Base-by-base conservation (phyloP, 164 flowering plant genomes). In the Chimonanthus praecox region DNA sequence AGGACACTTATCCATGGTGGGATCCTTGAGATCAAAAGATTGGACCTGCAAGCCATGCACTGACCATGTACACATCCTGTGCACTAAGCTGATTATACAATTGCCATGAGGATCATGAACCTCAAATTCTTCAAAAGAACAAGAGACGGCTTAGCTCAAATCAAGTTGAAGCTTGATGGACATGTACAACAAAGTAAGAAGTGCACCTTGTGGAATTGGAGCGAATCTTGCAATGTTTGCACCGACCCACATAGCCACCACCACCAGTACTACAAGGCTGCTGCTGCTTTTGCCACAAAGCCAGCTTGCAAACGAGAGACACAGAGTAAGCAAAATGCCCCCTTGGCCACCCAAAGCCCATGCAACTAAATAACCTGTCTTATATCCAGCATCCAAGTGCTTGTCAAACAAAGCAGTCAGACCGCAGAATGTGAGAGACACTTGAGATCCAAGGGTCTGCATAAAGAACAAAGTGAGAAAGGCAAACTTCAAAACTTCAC, bases 151-250 rank as follows among this genome's bases (percentile, higher is more conserved):
- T 84, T 47, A 73, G 44, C 63, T 85, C 49, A 84, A n/a, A 80
- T 89, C 92, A 66, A 33, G 73, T 73, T 90, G 95, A 43, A 93
- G 78, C 81, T 91, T 93, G 67, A 91, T 77, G 21, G 94, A 92
- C 94, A 90, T 88, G 84, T 92, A 88, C 74, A 94, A 51, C 3
- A 92, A 88, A 0, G 97, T 81, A 47, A 92, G 85, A 66, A 94
- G 81, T 43, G 97, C 96, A 77, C 98, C 97, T 73, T 88, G 94
- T 3, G 96, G 98, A 70, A 94, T 72, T 6, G 95, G 94, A 73
- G 85, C 87, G 74, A 70, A 86, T 72, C 90, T 85, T 6, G 89
- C 90, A 51, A 94, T 80, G 71, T 80, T 85, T 13, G 91, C 81
- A 54, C 90, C 87, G 11, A 94, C 82, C 96, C 95, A 94, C 87